These are phyloP conservation scores for Talaromyces pinophilus DNA, from an alignment of 2,329 filamentous ascomycete species.

Conservation along the genomic window DNA sequence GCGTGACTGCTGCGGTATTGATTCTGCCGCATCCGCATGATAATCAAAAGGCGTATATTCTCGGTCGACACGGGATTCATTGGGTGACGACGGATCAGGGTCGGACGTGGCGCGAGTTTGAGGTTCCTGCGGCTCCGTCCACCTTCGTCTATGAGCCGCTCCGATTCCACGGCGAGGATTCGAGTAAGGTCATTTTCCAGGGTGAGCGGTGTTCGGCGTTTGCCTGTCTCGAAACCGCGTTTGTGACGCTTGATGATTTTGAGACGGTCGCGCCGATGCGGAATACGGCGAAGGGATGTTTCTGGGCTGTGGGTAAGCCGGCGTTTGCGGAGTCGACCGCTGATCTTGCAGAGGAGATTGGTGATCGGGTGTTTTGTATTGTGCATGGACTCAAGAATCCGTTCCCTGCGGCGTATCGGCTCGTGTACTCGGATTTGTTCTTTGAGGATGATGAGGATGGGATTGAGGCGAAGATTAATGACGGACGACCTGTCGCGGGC, in stretches of 20 bases:
- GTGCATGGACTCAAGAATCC: slow-evolving; percentile 71
- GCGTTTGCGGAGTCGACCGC: slow-evolving; percentile 57
- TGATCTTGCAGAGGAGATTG: slow-evolving; percentile 64
- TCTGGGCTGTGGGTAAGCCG: slow-evolving; percentile 79
- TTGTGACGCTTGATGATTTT: slow-evolving; percentile 87
- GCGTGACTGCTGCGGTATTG: slow-evolving; percentile 48
- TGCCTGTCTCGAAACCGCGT: slow-evolving; percentile 63
- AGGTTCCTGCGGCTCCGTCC: slow-evolving; percentile 61
- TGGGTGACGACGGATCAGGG: slow-evolving; percentile 83
- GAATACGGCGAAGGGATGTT: slow-evolving; percentile 71
- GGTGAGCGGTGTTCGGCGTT: slow-evolving; percentile 67
- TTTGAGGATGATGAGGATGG: slow-evolving; percentile 62
- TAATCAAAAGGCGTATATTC: slow-evolving; percentile 73
- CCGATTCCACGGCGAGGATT: slow-evolving; percentile 79
- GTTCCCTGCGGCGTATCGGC: slow-evolving; percentile 70
- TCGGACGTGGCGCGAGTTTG: slow-evolving; percentile 76
- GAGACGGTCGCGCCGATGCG: slow-evolving; percentile 66
- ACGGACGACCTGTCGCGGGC: slow-evolving; percentile 72
- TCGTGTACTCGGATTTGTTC: slow-evolving; percentile 80
- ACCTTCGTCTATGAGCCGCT: slow-evolving; percentile 57
- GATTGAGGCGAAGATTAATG: slow-evolving; percentile 74
- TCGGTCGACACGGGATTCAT: slow-evolving; percentile 68
- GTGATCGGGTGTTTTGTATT: slow-evolving; percentile 76
- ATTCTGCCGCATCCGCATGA: slow-evolving; percentile 79
- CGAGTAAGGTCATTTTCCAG: slow-evolving; percentile 83